Evolutionary conservation across 208 protist genomes (phyloP).

Genomic region (Sergeia podlipaevii): DNA sequence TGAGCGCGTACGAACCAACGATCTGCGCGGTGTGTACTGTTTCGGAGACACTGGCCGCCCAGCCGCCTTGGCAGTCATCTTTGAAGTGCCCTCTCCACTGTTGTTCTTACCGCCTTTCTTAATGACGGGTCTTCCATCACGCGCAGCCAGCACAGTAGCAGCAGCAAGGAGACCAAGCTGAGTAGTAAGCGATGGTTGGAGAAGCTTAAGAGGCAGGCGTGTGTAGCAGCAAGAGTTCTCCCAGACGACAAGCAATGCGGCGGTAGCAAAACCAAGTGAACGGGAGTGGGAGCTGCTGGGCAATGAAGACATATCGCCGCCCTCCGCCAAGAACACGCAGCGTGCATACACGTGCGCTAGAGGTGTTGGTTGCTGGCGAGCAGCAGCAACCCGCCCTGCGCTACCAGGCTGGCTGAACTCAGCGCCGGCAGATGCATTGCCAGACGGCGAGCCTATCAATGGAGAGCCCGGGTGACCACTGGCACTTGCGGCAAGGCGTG

Average conservation of each 20-base stretch:
- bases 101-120: not conserved
- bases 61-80: not conserved
- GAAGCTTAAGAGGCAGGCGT: not conserved
- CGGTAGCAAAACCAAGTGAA: not conserved
- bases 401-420: too few species aligned
- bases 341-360: conserved; percentile 1
- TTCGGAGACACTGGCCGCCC: not conserved
- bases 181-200: not conserved
- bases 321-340: not conserved
- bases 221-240: not conserved
- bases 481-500: too few species aligned
- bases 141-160: not conserved
- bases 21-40: too few species aligned
- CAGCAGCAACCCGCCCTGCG: too few species aligned
- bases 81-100: not conserved
- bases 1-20: too few species aligned
- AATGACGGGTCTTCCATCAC: not conserved
- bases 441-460: too few species aligned
- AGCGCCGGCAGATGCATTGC: too few species aligned
- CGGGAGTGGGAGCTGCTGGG: not conserved
- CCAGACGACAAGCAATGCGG: conserved; percentile 1
- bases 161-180: not conserved
- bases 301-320: too few species aligned
- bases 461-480: too few species aligned
- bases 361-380: not conserved